Evolutionary conservation across 176 grass and related monocot species (phyloP).

Genomic region (Oryza australiensis): DNA sequence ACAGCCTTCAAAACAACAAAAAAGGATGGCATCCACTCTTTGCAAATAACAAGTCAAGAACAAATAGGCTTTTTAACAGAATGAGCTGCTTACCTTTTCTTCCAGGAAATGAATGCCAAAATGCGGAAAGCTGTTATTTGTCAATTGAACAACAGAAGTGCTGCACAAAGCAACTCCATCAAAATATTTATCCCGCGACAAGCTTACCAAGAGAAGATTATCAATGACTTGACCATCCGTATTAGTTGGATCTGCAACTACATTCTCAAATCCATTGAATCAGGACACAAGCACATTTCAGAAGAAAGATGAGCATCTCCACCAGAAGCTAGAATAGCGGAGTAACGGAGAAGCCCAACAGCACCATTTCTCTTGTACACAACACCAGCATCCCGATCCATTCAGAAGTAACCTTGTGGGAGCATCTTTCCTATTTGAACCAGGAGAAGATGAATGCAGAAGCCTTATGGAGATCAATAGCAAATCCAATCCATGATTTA

Average conservation of each 20-base stretch:
- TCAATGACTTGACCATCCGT: constrained; percentile 82
- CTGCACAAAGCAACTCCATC: constrained; percentile 73
- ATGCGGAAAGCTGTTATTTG: constrained; percentile 87
- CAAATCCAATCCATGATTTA: constrained; percentile 86
- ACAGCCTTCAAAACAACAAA: constrained; percentile 65
- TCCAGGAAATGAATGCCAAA: constrained; percentile 93
- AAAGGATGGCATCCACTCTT: constrained; percentile 18
- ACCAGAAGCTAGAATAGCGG: constrained; percentile 87
- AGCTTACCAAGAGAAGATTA: constrained; percentile 93
- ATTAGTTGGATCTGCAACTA: constrained; percentile 76
- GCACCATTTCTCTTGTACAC: constrained; percentile 93
- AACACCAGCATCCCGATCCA: constrained; percentile 99
- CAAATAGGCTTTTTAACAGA: constrained; percentile 11
- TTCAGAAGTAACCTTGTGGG: constrained; percentile 87
- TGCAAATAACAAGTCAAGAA: constrained; percentile 5
- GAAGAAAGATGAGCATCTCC: constrained; percentile 97
- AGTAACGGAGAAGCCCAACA: constrained; percentile 83
- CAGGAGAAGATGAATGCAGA: constrained; percentile 90
- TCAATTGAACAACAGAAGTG: constrained; percentile 90
- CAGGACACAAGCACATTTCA: constrained; percentile 86
- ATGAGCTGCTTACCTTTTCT: constrained; percentile 60
- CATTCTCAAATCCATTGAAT: constrained; percentile 94
- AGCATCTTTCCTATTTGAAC: constrained; percentile 94
- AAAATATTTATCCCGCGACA: constrained; percentile 84
- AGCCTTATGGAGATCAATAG: constrained; percentile 89